These are phyloP conservation scores for Laburnicola sp. DNA, from an alignment of 2,329 filamentous ascomycete species.

Conservation along the genomic window DNA sequence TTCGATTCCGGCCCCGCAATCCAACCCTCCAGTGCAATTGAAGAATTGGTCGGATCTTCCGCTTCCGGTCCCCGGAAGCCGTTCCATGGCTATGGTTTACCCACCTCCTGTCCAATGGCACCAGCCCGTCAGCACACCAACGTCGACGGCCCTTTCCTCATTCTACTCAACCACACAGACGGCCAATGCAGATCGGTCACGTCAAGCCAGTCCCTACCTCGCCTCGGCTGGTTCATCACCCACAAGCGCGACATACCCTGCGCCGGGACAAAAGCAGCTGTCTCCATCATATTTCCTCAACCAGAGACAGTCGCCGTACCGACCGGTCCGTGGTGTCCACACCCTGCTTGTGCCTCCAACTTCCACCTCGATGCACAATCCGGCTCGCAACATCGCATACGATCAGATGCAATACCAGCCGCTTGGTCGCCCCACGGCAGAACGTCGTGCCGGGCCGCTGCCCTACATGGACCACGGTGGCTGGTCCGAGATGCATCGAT, in stretches of 20 bases:
- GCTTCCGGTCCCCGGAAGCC: constrained; percentile 58
- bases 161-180: constrained; percentile 32
- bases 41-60: constrained; percentile 51
- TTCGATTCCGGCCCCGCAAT: constrained; percentile 60
- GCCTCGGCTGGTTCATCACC: constrained; percentile 67
- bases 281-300: constrained; percentile 87
- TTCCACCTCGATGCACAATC: constrained; percentile 70
- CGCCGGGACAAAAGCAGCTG: constrained; percentile 69
- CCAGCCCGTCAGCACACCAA: constrained; percentile 47
- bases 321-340: constrained; percentile 84
- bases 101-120: constrained; percentile 59
- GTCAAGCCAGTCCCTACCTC: constrained; percentile 56
- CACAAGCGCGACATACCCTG: constrained; percentile 65
- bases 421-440: constrained; percentile 51
- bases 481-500: constrained; percentile 45
- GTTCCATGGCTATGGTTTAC: constrained; percentile 79
- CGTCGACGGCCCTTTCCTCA: constrained; percentile 32
- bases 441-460: constrained; percentile 49
- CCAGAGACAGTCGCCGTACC: constrained; percentile 88
- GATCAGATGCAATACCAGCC: constrained; percentile 58
- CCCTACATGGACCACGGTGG: constrained; percentile 48
- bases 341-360: constrained; percentile 89
- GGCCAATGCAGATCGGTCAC: constrained; percentile 43
- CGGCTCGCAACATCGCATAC: constrained; percentile 48
- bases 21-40: constrained; percentile 32